Conservation (phyloP, 2,329 filamentous ascomycete species). For the Plectosphaerella cucumerina region DNA sequence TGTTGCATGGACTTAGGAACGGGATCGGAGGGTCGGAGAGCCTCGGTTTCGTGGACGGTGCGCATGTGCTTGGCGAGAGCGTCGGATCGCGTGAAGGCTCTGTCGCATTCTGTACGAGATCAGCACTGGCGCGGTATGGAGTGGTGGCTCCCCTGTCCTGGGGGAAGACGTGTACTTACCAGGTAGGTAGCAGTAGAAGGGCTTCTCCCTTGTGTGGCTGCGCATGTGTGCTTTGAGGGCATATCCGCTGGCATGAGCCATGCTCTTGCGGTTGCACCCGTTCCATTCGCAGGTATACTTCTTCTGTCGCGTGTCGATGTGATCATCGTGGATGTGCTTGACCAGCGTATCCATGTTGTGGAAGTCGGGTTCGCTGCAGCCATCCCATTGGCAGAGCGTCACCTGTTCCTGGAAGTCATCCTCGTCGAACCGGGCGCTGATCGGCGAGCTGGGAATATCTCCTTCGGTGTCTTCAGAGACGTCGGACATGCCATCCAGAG, state of each 20-base stretch:
- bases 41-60: constrained; percentile 96
- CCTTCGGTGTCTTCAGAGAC: constrained; percentile 90
- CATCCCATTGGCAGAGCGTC: constrained; percentile 74
- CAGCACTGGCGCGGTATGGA: neutral
- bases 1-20: constrained; percentile 64
- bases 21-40: constrained; percentile 73
- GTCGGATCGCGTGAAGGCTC: constrained; percentile 92
- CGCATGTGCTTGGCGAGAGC: constrained; percentile 98
- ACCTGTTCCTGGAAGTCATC: constrained; percentile 76
- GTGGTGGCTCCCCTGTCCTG: too few relatives aligned
- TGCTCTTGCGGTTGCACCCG: constrained; percentile 81
- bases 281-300: constrained; percentile 99
- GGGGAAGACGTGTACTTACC: constrained; percentile 48
- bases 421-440: constrained; percentile 65
- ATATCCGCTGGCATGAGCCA: constrained; percentile 92
- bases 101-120: constrained; percentile 74
- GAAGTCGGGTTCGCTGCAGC: constrained; percentile 66
- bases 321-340: constrained; percentile 83
- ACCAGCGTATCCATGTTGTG: constrained; percentile 79
- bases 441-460: constrained; percentile 70
- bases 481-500: constrained; percentile 59
- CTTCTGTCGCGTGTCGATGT: constrained; percentile 90
- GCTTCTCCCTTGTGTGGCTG: constrained; percentile 96
- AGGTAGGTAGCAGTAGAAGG: constrained; percentile 92
- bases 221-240: constrained; percentile 96